Evolutionary conservation across 441 rosid genomes (phyloP).

Genomic region (Syzygium syzygioides): DNA sequence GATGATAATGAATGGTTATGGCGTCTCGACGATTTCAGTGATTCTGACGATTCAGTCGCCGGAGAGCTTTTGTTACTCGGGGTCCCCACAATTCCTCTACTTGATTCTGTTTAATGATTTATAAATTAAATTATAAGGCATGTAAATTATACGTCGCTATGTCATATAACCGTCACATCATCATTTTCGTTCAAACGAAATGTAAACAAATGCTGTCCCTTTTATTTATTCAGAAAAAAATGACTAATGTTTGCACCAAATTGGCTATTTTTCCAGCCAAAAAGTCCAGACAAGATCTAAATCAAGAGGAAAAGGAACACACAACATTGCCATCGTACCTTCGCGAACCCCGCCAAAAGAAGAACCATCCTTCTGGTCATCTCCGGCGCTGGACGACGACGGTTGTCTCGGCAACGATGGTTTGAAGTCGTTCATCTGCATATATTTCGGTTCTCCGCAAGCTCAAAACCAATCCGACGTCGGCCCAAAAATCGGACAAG

Average conservation of each 20-base stretch:
- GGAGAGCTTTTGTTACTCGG: slow-evolving; percentile 6
- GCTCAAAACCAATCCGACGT: not conserved
- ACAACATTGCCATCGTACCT: slow-evolving; percentile 26
- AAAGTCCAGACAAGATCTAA: not conserved
- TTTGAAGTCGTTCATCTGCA: slow-evolving; percentile 67
- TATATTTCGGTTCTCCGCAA: not conserved
- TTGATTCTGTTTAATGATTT: not conserved
- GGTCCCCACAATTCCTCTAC: not conserved
- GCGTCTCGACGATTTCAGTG: slow-evolving; percentile 48
- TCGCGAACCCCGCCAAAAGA: slow-evolving; percentile 28
- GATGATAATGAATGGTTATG: slow-evolving; percentile 19
- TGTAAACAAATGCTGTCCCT: not conserved
- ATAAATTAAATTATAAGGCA: not conserved
- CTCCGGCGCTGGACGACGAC: slow-evolving; percentile 13
- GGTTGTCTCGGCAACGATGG: slow-evolving; percentile 10
- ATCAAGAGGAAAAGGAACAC: not conserved
- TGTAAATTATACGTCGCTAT: not conserved
- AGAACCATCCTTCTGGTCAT: slow-evolving; percentile 25
- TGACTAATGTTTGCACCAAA: not conserved
- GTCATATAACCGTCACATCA: not conserved
- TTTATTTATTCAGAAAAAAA: not conserved
- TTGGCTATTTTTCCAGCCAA: not conserved
- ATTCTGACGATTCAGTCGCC: slow-evolving; percentile 24
- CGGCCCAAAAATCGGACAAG: not conserved
- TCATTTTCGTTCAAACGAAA: not conserved